Base-by-base conservation (phyloP, 2,329 filamentous ascomycete species). In the Elsinoe perseae region DNA sequence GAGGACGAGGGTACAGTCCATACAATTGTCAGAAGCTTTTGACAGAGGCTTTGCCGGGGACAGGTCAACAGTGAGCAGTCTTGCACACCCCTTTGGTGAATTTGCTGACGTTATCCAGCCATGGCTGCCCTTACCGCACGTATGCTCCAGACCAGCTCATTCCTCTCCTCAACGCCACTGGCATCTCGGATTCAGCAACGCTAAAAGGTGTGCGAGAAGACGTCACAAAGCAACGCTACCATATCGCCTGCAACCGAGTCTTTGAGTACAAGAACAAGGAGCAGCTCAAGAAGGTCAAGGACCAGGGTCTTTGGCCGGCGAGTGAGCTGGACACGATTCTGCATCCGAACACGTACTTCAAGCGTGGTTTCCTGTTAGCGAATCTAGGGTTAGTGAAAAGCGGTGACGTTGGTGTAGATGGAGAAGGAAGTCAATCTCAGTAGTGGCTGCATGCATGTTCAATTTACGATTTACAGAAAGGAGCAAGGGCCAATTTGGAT, bases 301-400 rank as follows among this genome's bases (percentile, higher is more conserved):
- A 77, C 18, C 70, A 77, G 48, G 69, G 68, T 4, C 67, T 68
- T 0, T 77, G 74, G 75, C 68, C 69, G 10, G 70, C 84, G 5
- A 82, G 83, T 14, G 88, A 95, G 69, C 77, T 95, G 40, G 92
- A 97, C 72, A 97, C 92, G 0, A 95, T 98, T 67, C 85, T 95
- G 20, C 93, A 98, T 72, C 93, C 93, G 9, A 98, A 98, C 69
- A 91, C 92, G 62, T 98, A 96, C 72, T 98, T 97, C 72, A 96
- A 95, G 78, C 80, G 92, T 56, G 95, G 90, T 69, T 97, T 89
- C 70, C 66, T 95, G 63, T 74, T 98, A 59, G 95, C 90, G 76
- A 88, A 93, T 68, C 70, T 95, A 23, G 84, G 76, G 1, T 72
- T 74, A 61, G 70, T 69, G n/a, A 61, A 66, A 54, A 66, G 56